phyloP scores from a whole-genome alignment of 139 green algal genomes.

The Limnomonas spitsbergensis region DNA sequence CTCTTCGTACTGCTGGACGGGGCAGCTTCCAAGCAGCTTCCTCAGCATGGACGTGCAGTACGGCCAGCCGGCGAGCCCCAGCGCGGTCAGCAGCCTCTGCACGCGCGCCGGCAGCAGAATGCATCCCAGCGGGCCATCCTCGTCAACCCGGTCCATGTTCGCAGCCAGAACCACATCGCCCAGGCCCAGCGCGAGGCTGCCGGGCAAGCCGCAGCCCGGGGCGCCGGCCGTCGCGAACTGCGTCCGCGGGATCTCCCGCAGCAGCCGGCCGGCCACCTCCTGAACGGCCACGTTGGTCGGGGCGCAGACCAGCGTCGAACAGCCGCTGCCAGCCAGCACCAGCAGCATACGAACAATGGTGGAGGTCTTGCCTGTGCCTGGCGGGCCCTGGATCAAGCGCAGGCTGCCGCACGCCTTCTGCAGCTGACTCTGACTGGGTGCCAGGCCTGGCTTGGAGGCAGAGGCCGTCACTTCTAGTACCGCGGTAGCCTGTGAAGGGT shows the following conservation, averaged over 20 bases:
- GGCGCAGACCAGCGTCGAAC: conserved; percentile 43
- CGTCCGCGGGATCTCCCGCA: conserved; percentile 18
- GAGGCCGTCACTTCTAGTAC: not conserved
- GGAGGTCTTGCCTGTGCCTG: conserved; percentile 79
- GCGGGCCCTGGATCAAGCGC: conserved; percentile 69
- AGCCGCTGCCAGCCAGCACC: not conserved
- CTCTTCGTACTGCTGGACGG: not conserved
- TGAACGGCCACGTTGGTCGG: conserved; percentile 81
- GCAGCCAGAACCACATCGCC: conserved; percentile 19
- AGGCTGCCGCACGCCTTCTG: not conserved
- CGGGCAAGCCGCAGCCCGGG: not conserved
- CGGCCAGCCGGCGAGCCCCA: not conserved
- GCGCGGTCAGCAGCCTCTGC: not conserved
- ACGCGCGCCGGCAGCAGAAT: not conserved
- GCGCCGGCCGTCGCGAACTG: not conserved
- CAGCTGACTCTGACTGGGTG: not conserved
- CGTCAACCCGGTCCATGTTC: conserved; percentile 5
- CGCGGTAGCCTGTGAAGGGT: not conserved
- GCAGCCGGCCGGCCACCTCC: conserved; percentile 65
- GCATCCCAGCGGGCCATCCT: not conserved
- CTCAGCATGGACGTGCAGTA: not conserved
- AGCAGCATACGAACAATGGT: conserved; percentile 41
- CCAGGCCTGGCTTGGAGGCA: not conserved
- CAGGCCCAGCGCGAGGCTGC: not conserved
- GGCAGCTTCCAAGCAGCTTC: not conserved